Percentiles rank a stretch among this genome's conserved stretches.
Evolutionary conservation across 192 early-diverging fungal genomes (phyloP).

Genomic region (Allomyces macrogynus): DNA sequence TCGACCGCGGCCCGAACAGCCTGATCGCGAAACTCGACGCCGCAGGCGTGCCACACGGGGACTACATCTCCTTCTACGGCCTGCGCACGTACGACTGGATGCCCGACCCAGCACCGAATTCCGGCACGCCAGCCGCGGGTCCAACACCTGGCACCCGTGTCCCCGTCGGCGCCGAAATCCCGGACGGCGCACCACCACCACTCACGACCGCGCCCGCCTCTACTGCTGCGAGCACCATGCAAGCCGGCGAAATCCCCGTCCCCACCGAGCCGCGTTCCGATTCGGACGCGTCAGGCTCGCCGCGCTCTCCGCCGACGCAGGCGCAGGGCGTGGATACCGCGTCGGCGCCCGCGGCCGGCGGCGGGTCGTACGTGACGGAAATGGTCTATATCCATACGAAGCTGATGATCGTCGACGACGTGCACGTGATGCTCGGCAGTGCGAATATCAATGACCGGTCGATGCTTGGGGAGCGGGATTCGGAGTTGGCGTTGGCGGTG

Average conservation of each 20-base stretch:
- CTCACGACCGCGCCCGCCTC: no score
- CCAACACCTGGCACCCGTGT: background rate
- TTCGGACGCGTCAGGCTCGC: background rate
- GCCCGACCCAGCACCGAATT: slow-evolving; percentile 4
- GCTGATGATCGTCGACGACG: slow-evolving; percentile 72
- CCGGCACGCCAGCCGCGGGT: slow-evolving; percentile 9
- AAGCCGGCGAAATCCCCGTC: no score
- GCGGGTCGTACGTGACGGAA: slow-evolving; percentile 30
- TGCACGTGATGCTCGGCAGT: slow-evolving; percentile 57
- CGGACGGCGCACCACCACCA: background rate
- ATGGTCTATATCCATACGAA: slow-evolving; percentile 74
- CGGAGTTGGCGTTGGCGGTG: slow-evolving; percentile 43
- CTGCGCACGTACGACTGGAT: slow-evolving; percentile 53
- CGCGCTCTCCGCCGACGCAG: background rate
- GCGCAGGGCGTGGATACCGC: slow-evolving; percentile 5
- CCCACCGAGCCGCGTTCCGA: no score
- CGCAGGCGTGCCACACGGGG: slow-evolving; percentile 28
- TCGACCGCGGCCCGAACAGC: slow-evolving; percentile 49
- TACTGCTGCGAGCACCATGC: no score
- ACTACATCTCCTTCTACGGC: slow-evolving; percentile 54
- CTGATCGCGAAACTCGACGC: slow-evolving; percentile 32
- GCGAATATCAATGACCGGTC: slow-evolving; percentile 88
- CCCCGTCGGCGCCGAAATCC: background rate
- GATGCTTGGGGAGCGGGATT: slow-evolving; percentile 64
- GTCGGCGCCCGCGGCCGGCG: no score